A percentile compares a stretch with the other conserved stretches of the same genome.
Evolutionary conservation across 306 rosid species (phyloP).

Genomic region (Fragaria iinumae): DNA sequence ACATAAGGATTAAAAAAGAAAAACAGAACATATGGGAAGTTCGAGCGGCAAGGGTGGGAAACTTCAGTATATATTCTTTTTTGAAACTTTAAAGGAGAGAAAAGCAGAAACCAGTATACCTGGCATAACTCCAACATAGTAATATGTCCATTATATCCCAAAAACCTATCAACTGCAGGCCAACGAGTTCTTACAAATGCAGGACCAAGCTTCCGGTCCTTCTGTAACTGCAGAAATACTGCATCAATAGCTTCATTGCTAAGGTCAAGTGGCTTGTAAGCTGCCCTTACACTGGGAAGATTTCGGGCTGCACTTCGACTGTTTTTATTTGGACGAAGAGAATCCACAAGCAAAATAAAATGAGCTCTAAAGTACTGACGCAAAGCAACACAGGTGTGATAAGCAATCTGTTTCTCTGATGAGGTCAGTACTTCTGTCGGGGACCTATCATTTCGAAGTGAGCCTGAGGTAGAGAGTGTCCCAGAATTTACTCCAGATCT

Average conservation of each 20-base stretch:
- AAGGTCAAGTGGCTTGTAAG: constrained; percentile 89
- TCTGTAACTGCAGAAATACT: constrained; percentile 77
- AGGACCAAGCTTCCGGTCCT: constrained; percentile 93
- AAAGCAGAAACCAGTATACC: constrained; percentile 39
- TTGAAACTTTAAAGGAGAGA: background rate
- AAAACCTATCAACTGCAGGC: constrained; percentile 80
- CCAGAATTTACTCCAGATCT: constrained; percentile 92
- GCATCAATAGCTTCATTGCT: constrained; percentile 93
- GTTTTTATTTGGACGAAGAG: constrained; percentile 87
- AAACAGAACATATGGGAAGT: background rate
- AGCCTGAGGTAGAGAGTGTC: constrained; percentile 60
- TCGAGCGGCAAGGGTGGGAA: background rate
- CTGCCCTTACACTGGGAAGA: constrained; percentile 81
- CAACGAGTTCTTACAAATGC: constrained; percentile 91
- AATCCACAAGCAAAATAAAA: constrained; percentile 83
- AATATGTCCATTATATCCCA: constrained; percentile 74
- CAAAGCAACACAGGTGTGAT: constrained; percentile 87
- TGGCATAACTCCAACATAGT: constrained; percentile 96
- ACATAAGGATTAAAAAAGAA: background rate
- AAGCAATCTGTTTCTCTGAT: constrained; percentile 95
- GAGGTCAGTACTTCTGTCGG: constrained; percentile 87
- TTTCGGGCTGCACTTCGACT: constrained; percentile 81
- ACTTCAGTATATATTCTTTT: background rate
- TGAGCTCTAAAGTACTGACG: constrained; percentile 96
- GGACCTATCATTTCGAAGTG: constrained; percentile 79